Conservation (phyloP, 1,284 basidiomycete species). For the Ceratobasidium sp. region DNA sequence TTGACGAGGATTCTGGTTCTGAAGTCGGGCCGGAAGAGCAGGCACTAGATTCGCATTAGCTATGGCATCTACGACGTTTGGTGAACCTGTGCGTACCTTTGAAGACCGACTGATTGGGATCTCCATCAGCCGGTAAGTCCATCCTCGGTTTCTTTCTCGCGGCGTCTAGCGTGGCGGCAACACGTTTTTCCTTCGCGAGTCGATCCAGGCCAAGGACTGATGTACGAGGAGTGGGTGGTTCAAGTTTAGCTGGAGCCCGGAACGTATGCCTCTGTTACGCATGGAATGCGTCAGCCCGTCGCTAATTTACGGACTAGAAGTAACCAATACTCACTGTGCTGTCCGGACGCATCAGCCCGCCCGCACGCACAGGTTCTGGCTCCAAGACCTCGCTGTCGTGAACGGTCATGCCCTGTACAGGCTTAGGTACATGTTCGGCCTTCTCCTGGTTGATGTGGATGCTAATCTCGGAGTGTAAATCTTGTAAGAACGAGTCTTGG, state of each 20-base stretch:
- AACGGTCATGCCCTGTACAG: slow-evolving; percentile 78
- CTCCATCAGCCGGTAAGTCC: slow-evolving; percentile 64
- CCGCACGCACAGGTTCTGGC: slow-evolving; percentile 79
- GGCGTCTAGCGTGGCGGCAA: slow-evolving; percentile 62
- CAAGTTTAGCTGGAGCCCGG: slow-evolving; percentile 75
- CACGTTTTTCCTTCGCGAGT: slow-evolving; percentile 88
- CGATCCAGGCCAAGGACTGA: slow-evolving; percentile 89
- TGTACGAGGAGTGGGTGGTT: slow-evolving; percentile 76
- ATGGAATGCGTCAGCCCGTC: slow-evolving; percentile 10
- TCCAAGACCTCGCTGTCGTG: slow-evolving; percentile 84
- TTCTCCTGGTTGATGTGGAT: slow-evolving; percentile 75
- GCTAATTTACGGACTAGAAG: neutral
- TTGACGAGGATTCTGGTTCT: slow-evolving; percentile 72
- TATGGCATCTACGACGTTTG: neutral
- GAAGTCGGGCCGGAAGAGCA: slow-evolving; percentile 66
- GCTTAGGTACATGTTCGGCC: slow-evolving; percentile 60
- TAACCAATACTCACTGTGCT: slow-evolving; percentile 62
- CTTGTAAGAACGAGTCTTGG: slow-evolving; percentile 70
- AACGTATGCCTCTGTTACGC: slow-evolving; percentile 76
- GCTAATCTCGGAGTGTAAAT: slow-evolving; percentile 69
- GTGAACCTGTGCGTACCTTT: slow-evolving; percentile 70
- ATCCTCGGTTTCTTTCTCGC: slow-evolving; percentile 75
- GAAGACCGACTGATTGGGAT: slow-evolving; percentile 71
- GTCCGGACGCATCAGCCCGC: slow-evolving; percentile 78
- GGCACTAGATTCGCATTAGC: slow-evolving; percentile 69